Evolutionary conservation across 2,329 filamentous ascomycete species (phyloP), one percentile per base, ranked within the genome.

Genomic region (Aspergillus sp.): DNA sequence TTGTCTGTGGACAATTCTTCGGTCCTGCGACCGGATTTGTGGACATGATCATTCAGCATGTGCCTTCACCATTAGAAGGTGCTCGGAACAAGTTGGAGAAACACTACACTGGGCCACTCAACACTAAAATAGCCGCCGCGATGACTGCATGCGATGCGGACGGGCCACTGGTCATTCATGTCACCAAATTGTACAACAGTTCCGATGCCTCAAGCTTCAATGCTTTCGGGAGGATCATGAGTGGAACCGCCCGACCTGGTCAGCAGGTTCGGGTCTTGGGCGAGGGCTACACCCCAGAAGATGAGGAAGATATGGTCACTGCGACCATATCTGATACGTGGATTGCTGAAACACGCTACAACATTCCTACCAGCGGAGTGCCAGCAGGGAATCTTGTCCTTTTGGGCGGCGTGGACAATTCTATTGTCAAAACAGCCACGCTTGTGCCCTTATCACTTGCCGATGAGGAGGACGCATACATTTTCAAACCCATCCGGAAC

Each of bases 351-450:
- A 93, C 93, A 24, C 84, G 93, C 71, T 99, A 99, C 78, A 96
- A 93, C 66, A 90, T 99, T 51, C 87, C 92, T 2, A 93, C 91
- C 0, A 92, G 92, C 67, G 95, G 95, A 53, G 88, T 99, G 26
- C 95, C 95, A 6, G 95, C 95, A 1, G 95, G 95, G 49, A 97
- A 96, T 72, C 90, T 92, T 82, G 94, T 96, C 14, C 80, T 99
- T n/a, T 83, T 99, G 16, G 88, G 90, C 57, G 95, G 94, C 14
- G 88, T 99, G 29, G 94, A 98, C 80, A 98, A 98, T 75, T 97
- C 93, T 4, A 98, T 99, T 68, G 92, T 98, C 78, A 99, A 99
- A 78, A 94, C 92, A 2, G 95, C 95, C 9, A 99, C 95, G 0
- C 84, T 99, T 52, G 87, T 99, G 31, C 87, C 92, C 1, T 86